These are phyloP conservation scores for Diaporthe sp. DNA, from an alignment of 2,329 filamentous ascomycete genomes.

Conservation along the genomic window DNA sequence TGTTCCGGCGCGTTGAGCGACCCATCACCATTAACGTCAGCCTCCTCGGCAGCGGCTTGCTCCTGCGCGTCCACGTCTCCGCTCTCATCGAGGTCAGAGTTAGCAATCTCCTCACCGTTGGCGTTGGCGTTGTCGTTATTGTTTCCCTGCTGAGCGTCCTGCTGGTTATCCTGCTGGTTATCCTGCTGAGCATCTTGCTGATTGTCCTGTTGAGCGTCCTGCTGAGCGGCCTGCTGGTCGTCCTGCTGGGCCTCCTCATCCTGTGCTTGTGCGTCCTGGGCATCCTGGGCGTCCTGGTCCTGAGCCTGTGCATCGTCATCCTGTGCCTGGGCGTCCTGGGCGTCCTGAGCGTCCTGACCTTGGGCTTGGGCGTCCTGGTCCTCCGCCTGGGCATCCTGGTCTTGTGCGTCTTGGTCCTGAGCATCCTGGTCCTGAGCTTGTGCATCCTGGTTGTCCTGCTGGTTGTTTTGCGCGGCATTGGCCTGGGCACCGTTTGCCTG, in stretches of 20 bases:
- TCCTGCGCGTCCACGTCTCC: conserved; percentile 6
- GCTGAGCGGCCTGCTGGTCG: neutral
- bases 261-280: neutral
- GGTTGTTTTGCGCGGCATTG: neutral
- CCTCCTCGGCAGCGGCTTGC: conserved; percentile 15
- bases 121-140: neutral
- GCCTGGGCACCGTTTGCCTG: neutral
- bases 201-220: neutral
- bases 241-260: neutral
- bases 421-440: neutral
- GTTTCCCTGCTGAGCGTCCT: neutral
- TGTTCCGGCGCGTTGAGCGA: conserved; percentile 3
- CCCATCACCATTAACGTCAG: conserved; percentile 11
- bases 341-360: neutral
- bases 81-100: conserved; percentile 8
- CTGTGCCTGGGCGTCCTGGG: neutral
- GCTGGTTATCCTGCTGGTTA: neutral
- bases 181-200: neutral
- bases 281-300: neutral
- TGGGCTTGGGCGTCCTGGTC: neutral
- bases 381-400: neutral
- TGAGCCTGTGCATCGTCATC: neutral
- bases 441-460: neutral
- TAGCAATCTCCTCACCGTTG: neutral
- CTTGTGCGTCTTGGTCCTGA: neutral